Conservation (phyloP, 2,329 filamentous ascomycete species). For the Penicillium sclerotiorum region DNA sequence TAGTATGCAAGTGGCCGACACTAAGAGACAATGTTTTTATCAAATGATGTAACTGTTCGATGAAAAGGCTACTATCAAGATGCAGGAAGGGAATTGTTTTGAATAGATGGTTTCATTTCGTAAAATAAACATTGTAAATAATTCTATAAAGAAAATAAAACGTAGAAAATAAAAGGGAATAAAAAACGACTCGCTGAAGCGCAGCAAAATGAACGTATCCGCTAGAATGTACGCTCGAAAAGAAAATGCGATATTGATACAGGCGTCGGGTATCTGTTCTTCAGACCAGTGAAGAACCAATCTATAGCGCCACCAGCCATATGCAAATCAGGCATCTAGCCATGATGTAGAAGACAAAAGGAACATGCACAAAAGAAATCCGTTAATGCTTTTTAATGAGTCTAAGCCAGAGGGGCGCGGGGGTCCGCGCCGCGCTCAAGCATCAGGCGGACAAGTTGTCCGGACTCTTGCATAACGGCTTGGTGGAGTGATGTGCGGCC, state of each 20-base stretch:
- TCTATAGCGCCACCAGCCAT: no score
- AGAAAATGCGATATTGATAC: not conserved
- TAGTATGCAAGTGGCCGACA: no score
- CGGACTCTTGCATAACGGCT: conserved; percentile 1
- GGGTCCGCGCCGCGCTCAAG: conserved; percentile 1
- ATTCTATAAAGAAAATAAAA: no score
- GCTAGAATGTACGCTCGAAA: not conserved
- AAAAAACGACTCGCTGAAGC: not conserved
- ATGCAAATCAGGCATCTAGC: no score
- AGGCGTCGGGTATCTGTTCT: not conserved
- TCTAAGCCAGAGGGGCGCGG: not conserved
- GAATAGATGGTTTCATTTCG: no score
- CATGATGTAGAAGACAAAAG: not conserved
- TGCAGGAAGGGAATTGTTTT: no score
- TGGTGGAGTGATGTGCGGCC: not conserved
- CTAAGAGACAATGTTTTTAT: no score
- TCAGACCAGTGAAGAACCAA: not conserved
- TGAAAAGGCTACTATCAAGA: no score
- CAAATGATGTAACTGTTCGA: no score
- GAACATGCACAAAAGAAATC: not conserved
- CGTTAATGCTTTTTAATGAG: not conserved
- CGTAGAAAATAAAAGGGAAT: not conserved
- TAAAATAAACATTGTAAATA: no score
- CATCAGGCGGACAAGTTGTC: not conserved
- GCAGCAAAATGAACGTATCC: not conserved